Percentiles rank a stretch among this genome's conserved stretches.
phyloP scores from a whole-genome alignment of 1,284 basidiomycete genomes.

The Acaromyces ingoldii region DNA sequence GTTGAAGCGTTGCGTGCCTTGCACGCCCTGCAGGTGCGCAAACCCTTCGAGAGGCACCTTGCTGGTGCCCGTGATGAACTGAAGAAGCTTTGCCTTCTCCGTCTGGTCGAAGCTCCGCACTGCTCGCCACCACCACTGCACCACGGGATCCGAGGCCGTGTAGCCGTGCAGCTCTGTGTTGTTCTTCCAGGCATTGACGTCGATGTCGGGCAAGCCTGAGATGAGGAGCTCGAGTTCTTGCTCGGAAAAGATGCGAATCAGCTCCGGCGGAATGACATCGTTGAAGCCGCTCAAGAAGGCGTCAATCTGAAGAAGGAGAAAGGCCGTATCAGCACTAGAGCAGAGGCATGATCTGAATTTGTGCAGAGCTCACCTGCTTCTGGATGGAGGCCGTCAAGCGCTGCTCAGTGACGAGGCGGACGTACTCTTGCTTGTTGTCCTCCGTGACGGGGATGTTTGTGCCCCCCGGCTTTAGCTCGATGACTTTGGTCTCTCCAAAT shows the following conservation, averaged over 20 bases:
- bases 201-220: slow-evolving; percentile 95
- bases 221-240: slow-evolving; percentile 97
- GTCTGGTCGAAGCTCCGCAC: slow-evolving; percentile 95
- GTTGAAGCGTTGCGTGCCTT: slow-evolving; percentile 90
- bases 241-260: slow-evolving; percentile 75
- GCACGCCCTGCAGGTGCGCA: slow-evolving; percentile 84
- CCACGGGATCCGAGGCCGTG: slow-evolving; percentile 70
- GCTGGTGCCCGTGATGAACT: slow-evolving; percentile 88
- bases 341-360: neutral
- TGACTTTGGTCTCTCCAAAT: slow-evolving; percentile 46
- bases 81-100: slow-evolving; percentile 77
- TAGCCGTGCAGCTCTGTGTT: slow-evolving; percentile 88
- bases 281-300: slow-evolving; percentile 87
- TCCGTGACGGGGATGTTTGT: slow-evolving; percentile 55
- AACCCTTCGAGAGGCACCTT: slow-evolving; percentile 92
- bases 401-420: slow-evolving; percentile 84
- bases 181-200: slow-evolving; percentile 96
- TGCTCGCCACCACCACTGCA: slow-evolving; percentile 99
- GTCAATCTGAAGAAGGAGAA: slow-evolving; percentile 54
- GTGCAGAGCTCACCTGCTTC: slow-evolving; percentile 66
- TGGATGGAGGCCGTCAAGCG: slow-evolving; percentile 89
- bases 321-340: neutral
- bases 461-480: slow-evolving; percentile 46
- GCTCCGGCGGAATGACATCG: slow-evolving; percentile 72
- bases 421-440: slow-evolving; percentile 94